Base-by-base conservation (phyloP, 2,329 filamentous ascomycete species). In the Alternaria incomplexa region DNA sequence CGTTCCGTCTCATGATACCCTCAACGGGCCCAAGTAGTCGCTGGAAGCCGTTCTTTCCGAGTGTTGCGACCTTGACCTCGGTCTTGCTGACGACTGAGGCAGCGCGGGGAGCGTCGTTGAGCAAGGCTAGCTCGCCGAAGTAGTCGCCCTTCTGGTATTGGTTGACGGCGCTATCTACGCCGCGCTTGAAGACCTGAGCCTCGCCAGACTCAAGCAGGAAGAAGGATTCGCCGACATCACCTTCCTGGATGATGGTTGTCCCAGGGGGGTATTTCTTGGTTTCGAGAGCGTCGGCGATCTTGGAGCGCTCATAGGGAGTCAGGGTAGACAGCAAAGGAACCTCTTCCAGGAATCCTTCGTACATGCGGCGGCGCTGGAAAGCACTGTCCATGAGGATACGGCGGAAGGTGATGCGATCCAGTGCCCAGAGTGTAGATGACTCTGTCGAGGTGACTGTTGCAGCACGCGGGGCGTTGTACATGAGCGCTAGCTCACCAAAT, bases 301-400 rank as follows among this genome's bases (percentile, higher is more conserved):
- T 99, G 76, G 93, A 93, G 62, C 96, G 90, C 83, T 99, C 96
- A 80, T 98, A 98, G 0, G 92, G 87, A 47, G 94, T 97, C 60
- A 99, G 86, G 22, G 89, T 90, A 3, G 90, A 87, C 25, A 99
- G 87, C 28, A 98, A 86, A 0, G 93, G 93, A 3, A 98, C 96
- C 78, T 97, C 93, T 79, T 97, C 94, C 22, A 99, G 86, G 85
- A 99, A 98, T 71, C 90, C 93, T 82, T 99, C 96, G 81, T 98
- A 98, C 90, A 98, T 95, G 75, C 95, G 92, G 72, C 96, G 90
- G 60, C 95, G 92, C 73, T 96, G 93, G 83, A 97, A 98, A 4
- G 96, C 97, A 43, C 93, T 96, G 82, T 98, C 95, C 94, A 99
- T 97, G 66, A 99, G 86, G 68, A 99, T 98, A 64, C 96, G 92